phyloP scores from a whole-genome alignment of 2,329 filamentous ascomycete genomes.

The Exophiala lecanii-corni region DNA sequence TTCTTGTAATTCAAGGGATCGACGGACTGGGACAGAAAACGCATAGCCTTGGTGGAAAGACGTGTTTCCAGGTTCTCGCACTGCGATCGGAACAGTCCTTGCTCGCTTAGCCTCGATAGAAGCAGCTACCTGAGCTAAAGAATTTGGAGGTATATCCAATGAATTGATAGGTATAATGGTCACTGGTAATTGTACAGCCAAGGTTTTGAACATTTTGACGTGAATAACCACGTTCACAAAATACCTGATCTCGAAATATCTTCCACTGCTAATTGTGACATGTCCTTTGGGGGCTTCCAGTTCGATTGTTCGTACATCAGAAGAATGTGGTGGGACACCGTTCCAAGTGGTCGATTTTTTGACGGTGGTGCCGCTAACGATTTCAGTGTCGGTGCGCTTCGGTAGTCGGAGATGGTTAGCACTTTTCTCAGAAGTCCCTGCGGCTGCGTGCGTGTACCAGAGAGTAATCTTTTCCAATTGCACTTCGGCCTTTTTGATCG shows the following conservation, averaged over 20 bases:
- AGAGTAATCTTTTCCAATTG: slow-evolving; percentile 42
- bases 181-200: slow-evolving; percentile 51
- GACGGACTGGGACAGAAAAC: slow-evolving; percentile 49
- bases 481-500: slow-evolving; percentile 48
- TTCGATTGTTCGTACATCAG: slow-evolving; percentile 16
- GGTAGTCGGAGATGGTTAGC: slow-evolving; percentile 50
- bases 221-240: slow-evolving; percentile 50
- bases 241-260: slow-evolving; percentile 54
- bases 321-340: slow-evolving; percentile 34
- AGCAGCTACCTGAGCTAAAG: slow-evolving; percentile 48
- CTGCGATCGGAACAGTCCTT: slow-evolving; percentile 26
- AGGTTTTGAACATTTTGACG: slow-evolving; percentile 44
- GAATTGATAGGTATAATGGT: slow-evolving; percentile 56
- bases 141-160: slow-evolving; percentile 51
- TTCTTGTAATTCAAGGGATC: slow-evolving; percentile 39
- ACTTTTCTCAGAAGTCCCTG: slow-evolving; percentile 46
- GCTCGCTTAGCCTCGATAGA: slow-evolving; percentile 50
- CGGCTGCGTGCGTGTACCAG: slow-evolving; percentile 38
- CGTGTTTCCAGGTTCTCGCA: slow-evolving; percentile 19
- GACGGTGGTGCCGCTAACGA: slow-evolving; percentile 40
- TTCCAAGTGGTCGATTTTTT: slow-evolving; percentile 46
- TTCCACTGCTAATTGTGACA: slow-evolving; percentile 35
- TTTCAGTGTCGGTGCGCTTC: slow-evolving; percentile 47
- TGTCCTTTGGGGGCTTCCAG: slow-evolving; percentile 13
- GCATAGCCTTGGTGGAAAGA: slow-evolving; percentile 44